Evolutionary conservation across 73 alveolate species (phyloP).

Genomic region (Paramecium caudatum): DNA sequence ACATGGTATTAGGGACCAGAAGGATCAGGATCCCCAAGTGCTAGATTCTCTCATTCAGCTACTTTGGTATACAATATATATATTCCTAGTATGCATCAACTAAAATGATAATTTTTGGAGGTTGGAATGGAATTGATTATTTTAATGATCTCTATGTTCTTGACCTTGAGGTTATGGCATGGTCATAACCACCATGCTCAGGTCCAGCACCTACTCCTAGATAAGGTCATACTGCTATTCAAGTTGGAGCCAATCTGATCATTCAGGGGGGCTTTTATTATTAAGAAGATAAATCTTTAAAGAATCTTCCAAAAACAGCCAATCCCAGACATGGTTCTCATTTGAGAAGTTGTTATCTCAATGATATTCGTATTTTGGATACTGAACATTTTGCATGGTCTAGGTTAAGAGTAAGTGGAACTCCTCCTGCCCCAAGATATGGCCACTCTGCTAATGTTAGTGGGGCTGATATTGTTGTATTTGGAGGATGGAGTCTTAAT

Average conservation of each 20-base stretch:
- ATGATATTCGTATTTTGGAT: slow-evolving; percentile 98
- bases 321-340: slow-evolving; percentile 92
- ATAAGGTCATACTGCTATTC: slow-evolving; percentile 97
- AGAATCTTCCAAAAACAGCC: slow-evolving; percentile 80
- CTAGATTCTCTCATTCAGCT: slow-evolving; percentile 98
- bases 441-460: slow-evolving; percentile 98
- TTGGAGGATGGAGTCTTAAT: slow-evolving; percentile 97
- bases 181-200: slow-evolving; percentile 96
- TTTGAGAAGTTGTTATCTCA: slow-evolving; percentile 93
- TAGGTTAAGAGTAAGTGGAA: slow-evolving; percentile 97
- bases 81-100: slow-evolving; percentile 86
- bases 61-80: slow-evolving; percentile 73
- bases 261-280: slow-evolving; percentile 91
- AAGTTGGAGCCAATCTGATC: slow-evolving; percentile 95
- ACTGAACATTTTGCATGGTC: slow-evolving; percentile 97
- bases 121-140: slow-evolving; percentile 97
- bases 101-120: slow-evolving; percentile 98
- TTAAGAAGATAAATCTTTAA: slow-evolving; percentile 81
- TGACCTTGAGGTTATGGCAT: slow-evolving; percentile 98
- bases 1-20: slow-evolving; percentile 99
- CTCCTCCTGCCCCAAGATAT: slow-evolving; percentile 97
- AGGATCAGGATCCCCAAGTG: slow-evolving; percentile 98
- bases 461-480: slow-evolving; percentile 95
- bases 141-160: slow-evolving; percentile 96
- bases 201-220: slow-evolving; percentile 98